Percentiles rank a stretch among this genome's conserved stretches.
phyloP scores from a whole-genome alignment of 805 yeast species.

The Phaffomyces opuntiae region DNA sequence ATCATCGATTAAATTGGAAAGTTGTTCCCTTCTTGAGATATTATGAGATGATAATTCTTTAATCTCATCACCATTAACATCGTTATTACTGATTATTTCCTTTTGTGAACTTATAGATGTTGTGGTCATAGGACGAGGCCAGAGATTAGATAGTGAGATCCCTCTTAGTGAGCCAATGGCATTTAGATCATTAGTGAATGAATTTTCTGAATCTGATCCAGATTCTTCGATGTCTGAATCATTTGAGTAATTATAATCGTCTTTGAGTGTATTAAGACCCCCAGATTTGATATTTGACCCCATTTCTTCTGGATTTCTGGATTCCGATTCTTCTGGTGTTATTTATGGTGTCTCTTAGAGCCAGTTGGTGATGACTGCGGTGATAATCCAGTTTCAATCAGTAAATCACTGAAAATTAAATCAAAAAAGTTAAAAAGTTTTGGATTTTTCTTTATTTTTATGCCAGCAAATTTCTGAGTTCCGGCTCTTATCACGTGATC shows the following conservation, averaged over 20 bases:
- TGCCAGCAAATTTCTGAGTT: no score
- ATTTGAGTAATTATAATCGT: constrained; percentile 1
- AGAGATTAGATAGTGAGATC: constrained; percentile 9
- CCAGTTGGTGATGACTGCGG: no score
- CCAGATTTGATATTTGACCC: not conserved
- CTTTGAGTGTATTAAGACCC: not conserved
- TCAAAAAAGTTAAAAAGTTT: no score
- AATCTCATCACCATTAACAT: not conserved
- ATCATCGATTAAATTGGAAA: constrained; percentile 28
- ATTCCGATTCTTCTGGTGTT: no score
- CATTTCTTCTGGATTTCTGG: not conserved
- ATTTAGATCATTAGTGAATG: constrained; percentile 41
- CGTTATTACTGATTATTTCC: no score
- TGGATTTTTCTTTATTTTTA: no score
- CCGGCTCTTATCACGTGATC: no score
- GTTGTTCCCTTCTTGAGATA: constrained; percentile 24
- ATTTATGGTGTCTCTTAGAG: no score
- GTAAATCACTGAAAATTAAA: no score
- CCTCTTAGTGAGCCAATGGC: constrained; percentile 36
- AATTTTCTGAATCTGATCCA: constrained; percentile 23
- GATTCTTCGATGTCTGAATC: constrained; percentile 8
- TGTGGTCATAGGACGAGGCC: constrained; percentile 4
- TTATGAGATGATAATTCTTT: not conserved
- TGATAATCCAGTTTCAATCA: no score
- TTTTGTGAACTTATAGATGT: no score